Percentiles rank a stretch among this genome's conserved stretches.
phyloP scores from a whole-genome alignment of 2,329 filamentous ascomycete species.

The Monosporascus sp. region DNA sequence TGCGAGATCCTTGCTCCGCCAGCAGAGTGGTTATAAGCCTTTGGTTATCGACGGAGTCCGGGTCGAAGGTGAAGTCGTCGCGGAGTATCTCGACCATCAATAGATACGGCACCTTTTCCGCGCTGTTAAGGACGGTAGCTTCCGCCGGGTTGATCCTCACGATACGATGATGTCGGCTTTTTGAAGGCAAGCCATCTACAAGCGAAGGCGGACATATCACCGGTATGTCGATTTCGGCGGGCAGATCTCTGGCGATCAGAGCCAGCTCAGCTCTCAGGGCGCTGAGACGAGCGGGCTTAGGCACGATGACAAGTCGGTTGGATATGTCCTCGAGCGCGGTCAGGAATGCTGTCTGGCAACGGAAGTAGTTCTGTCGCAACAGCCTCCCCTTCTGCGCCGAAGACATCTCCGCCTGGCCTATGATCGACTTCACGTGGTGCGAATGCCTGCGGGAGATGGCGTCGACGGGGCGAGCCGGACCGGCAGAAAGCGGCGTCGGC shows the following conservation, averaged over 20 bases:
- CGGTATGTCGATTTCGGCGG: constrained; percentile 78
- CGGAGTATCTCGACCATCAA: constrained; percentile 79
- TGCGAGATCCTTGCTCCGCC: constrained; percentile 50
- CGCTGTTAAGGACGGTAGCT: constrained; percentile 79
- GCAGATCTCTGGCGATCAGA: constrained; percentile 73
- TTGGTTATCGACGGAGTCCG: constrained; percentile 67
- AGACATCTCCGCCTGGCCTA: constrained; percentile 58
- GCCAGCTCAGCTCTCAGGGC: constrained; percentile 76
- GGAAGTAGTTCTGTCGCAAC: constrained; percentile 76
- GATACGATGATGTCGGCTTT: constrained; percentile 75
- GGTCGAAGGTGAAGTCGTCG: constrained; percentile 80
- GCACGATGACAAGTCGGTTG: constrained; percentile 75
- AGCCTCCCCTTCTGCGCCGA: constrained; percentile 64
- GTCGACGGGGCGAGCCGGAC: constrained; percentile 43
- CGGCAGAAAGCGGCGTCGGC: constrained; percentile 53
- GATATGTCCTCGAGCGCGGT: constrained; percentile 79
- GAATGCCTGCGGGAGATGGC: constrained; percentile 54
- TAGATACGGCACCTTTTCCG: constrained; percentile 79
- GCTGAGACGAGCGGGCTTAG: constrained; percentile 75
- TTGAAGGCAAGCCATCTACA: constrained; percentile 66
- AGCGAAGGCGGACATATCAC: constrained; percentile 73
- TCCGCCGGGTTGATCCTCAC: constrained; percentile 79
- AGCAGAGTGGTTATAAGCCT: constrained; percentile 55
- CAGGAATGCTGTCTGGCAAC: constrained; percentile 74
- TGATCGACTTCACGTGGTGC: constrained; percentile 51